Conservation (phyloP, 2,329 filamentous ascomycete genomes). For the Clarireedia sp. region DNA sequence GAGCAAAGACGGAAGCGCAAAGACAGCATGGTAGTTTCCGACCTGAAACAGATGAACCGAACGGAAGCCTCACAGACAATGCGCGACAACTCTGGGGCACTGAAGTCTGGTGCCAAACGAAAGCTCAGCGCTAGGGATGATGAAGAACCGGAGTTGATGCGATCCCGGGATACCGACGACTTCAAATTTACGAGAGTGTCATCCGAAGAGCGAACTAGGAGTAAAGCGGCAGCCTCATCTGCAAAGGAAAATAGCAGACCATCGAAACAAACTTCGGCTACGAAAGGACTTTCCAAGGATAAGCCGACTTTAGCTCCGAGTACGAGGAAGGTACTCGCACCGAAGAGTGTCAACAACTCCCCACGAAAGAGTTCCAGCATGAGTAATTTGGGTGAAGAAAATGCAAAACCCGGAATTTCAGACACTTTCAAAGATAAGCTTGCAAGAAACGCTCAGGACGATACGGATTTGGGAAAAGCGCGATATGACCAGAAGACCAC, state of each 20-base stretch:
- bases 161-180: constrained; percentile 23
- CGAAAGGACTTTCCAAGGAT: constrained; percentile 20
- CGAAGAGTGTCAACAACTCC: constrained; percentile 50
- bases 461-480: not conserved
- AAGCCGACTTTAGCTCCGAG: constrained; percentile 13
- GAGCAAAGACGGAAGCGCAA: constrained; percentile 30
- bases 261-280: constrained; percentile 14
- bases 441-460: constrained; percentile 13
- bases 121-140: constrained; percentile 51
- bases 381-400: constrained; percentile 31
- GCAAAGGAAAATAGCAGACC: constrained; percentile 1
- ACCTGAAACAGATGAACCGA: constrained; percentile 13
- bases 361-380: constrained; percentile 42
- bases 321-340: constrained; percentile 28
- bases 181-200: constrained; percentile 23
- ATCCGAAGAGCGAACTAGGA: constrained; percentile 24
- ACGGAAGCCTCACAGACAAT: constrained; percentile 8
- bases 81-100: constrained; percentile 20
- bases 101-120: constrained; percentile 48
- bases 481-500: not conserved
- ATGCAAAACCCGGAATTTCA: constrained; percentile 34
- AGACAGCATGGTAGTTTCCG: constrained; percentile 20
- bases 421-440: constrained; percentile 24
- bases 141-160: constrained; percentile 34
- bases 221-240: constrained; percentile 6